Evolutionary conservation across 2,329 filamentous ascomycete genomes (phyloP), one percentile per base, ranked within the genome.

Genomic region (Penicillium sp.): DNA sequence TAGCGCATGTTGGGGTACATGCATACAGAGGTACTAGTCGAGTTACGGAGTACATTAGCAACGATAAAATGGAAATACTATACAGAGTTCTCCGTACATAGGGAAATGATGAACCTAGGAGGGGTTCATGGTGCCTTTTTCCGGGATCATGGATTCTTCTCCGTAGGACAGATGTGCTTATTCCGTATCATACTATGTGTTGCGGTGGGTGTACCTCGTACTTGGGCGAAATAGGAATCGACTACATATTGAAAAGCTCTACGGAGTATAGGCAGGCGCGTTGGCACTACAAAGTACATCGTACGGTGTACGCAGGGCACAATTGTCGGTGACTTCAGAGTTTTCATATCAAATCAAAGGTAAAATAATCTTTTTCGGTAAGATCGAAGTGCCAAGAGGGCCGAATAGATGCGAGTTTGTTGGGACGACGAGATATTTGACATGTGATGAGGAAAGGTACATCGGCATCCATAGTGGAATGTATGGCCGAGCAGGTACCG

Each of bases 391-490:
- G 17, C 43, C 25, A 45, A 27, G 52, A 33, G 25, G 35, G 23
- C 21, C 35, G 47, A 33, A 39, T 17, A 15, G 23, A 53, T 38
- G 29, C 13, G 13, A 31, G 29, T 51, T 29, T 49, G 53, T 50
- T 50, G 53, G 49, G 42, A 21, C n/a, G 12, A 27, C 15, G n/a
- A n/a, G 6, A 35, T 36, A 27, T 47, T 55, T 57, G 49, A 42
- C 55, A 57, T 57, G 55, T 57, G 55, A 57, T 21, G 27, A n/a
- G 19, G 5, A 35, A 36, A 38, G 42, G 49, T 48, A 57, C 55
- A 31, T 57, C 1, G 13, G 8, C 3, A 1, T 4, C 43, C 43
- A 57, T 57, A 57, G n/a, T 12, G 10, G 15, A 29, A 19, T 42
- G 27, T 57, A 57, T 43, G 29, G 36, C 27, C 6, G 10, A 29